Evolutionary conservation across 257 asterid species (phyloP).

Genomic region (Cordia subcordata): DNA sequence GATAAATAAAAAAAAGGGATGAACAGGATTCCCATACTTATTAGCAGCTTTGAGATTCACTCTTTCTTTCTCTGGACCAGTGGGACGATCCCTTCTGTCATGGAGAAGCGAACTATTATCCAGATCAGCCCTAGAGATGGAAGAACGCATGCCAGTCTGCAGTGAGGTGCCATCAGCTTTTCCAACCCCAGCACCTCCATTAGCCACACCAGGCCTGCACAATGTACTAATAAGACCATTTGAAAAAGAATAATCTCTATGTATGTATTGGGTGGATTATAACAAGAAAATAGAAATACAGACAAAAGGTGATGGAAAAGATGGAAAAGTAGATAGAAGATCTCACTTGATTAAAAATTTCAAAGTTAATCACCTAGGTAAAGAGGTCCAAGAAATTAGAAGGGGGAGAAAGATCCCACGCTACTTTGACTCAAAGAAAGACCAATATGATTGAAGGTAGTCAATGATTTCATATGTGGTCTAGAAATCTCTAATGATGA

Average conservation of each 20-base stretch:
- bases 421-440: not conserved
- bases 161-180: conserved; percentile 56
- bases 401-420: not conserved
- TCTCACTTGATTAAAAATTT: not conserved
- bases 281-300: too few species aligned
- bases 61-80: conserved; percentile 66
- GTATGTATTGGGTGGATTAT: too few species aligned
- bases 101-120: conserved; percentile 60
- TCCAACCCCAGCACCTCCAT: conserved; percentile 52
- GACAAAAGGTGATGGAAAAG: too few species aligned
- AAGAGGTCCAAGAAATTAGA: too few species aligned
- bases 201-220: conserved; percentile 58
- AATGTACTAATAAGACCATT: conserved; percentile 25
- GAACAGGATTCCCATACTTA: conserved; percentile 43
- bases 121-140: conserved; percentile 60
- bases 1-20: not conserved
- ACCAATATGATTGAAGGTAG: not conserved
- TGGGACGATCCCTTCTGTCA: conserved; percentile 68
- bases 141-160: conserved; percentile 58
- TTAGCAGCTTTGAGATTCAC: conserved; percentile 58
- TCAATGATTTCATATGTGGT: not conserved
- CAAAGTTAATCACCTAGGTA: not conserved
- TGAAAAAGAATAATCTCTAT: not conserved
- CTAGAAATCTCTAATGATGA: not conserved
- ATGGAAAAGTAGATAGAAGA: not conserved